These are phyloP conservation scores for Rhodotorula kratochvilovae DNA, from an alignment of 768 basidiomycete species.

Conservation along the genomic window DNA sequence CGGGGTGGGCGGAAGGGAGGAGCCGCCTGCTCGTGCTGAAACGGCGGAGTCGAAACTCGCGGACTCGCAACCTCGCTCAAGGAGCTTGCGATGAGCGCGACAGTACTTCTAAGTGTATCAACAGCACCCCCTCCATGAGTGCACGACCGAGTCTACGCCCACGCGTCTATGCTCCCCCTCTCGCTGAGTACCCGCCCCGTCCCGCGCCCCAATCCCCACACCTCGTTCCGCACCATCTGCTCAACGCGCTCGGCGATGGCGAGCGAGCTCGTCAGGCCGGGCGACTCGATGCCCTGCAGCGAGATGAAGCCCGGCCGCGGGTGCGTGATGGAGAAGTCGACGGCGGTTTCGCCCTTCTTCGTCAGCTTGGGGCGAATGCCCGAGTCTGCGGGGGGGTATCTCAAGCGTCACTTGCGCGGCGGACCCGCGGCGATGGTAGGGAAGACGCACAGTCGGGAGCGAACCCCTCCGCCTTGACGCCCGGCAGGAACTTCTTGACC, in stretches of 20 bases:
- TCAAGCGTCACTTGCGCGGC: no score
- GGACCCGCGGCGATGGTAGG: no score
- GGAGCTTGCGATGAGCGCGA: background rate
- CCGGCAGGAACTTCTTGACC: constrained; percentile 69
- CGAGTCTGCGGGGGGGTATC: constrained; percentile 32
- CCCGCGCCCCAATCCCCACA: constrained; percentile 23
- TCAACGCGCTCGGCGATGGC: constrained; percentile 74
- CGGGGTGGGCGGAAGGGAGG: background rate
- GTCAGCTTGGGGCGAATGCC: constrained; percentile 73
- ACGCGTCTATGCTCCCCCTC: constrained; percentile 18
- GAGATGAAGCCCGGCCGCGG: constrained; percentile 60
- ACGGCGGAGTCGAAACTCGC: background rate
- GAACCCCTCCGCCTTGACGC: constrained; percentile 59
- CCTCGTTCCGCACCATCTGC: constrained; percentile 30
- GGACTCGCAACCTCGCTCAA: background rate
- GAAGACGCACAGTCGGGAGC: constrained; percentile 64
- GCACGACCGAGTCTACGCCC: constrained; percentile 21
- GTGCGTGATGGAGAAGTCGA: constrained; percentile 60
- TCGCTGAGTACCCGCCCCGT: constrained; percentile 16
- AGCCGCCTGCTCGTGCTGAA: no score
- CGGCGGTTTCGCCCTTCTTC: constrained; percentile 58
- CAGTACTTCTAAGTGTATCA: background rate
- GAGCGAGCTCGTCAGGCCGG: constrained; percentile 79
- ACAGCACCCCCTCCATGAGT: background rate
- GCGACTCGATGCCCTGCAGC: constrained; percentile 84